phyloP scores from a whole-genome alignment of 805 yeast species.

The Kluyveromyces siamensis region DNA sequence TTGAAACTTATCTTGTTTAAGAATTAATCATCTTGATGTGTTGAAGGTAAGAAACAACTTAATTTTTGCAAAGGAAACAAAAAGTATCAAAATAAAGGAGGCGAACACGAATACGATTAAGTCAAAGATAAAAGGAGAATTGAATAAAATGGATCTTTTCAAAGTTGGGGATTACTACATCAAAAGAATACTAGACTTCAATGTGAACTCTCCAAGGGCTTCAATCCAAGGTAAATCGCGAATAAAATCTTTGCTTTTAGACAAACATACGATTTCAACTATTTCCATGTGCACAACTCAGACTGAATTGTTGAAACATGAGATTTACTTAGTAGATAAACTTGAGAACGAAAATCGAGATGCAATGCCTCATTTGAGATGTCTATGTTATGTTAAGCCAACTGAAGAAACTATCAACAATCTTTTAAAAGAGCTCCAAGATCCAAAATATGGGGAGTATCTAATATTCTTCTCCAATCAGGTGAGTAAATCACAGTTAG shows the following conservation, averaged over 20 bases:
- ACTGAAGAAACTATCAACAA: conserved; percentile 49
- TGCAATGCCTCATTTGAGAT: conserved; percentile 68
- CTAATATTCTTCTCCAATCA: conserved; percentile 71
- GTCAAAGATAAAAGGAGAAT: background rate
- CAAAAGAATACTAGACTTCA: conserved; percentile 29
- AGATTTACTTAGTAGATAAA: conserved; percentile 74
- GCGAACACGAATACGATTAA: background rate
- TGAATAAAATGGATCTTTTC: conserved; percentile 36
- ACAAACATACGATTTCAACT: conserved; percentile 68
- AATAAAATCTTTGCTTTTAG: conserved; percentile 72
- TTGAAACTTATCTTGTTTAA: background rate
- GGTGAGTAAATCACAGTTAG: conserved; percentile 68
- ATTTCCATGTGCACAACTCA: conserved; percentile 89
- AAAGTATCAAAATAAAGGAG: background rate
- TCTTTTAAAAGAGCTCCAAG: conserved; percentile 56
- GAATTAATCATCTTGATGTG: too few relatives aligned
- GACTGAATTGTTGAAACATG: conserved; percentile 69
- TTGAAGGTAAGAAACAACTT: too few relatives aligned
- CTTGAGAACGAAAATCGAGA: conserved; percentile 54
- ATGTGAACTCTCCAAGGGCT: conserved; percentile 11
- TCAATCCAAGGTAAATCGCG: conserved; percentile 24
- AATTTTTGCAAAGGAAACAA: background rate
- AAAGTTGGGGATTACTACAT: conserved; percentile 38
- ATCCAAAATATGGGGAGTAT: conserved; percentile 75
- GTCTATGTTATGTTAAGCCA: conserved; percentile 75